Evolutionary conservation across 352 stramenopile genomes (phyloP).

Genomic region (Phytophthora boehmeriae): DNA sequence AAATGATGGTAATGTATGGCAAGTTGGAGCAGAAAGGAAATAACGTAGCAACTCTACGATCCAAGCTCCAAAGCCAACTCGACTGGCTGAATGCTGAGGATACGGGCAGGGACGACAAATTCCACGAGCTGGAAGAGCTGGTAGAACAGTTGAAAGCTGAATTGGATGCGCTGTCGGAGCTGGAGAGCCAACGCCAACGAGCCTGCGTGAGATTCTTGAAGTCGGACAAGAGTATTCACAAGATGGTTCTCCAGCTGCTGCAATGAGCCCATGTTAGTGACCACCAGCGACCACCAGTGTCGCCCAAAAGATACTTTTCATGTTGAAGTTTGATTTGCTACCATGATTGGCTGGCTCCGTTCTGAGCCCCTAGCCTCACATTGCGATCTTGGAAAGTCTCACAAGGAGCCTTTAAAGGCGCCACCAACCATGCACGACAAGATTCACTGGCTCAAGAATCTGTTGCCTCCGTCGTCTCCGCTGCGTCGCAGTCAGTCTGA

Average conservation of each 20-base stretch:
- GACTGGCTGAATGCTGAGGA: neutral
- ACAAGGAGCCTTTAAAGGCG: too few species aligned
- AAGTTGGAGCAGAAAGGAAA: constrained; percentile 3
- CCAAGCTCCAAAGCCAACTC: constrained; percentile 4
- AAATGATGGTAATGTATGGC: neutral
- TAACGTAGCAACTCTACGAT: neutral
- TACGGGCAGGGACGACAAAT: neutral
- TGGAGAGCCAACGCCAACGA: constrained; percentile 3
- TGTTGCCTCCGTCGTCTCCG: too few species aligned
- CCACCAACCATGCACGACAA: too few species aligned
- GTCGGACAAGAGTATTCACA: constrained; percentile 1
- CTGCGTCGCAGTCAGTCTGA: too few species aligned
- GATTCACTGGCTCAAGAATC: too few species aligned
- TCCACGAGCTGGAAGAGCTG: constrained; percentile 2
- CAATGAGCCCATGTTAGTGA: too few species aligned
- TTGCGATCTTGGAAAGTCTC: too few species aligned
- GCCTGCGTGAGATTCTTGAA: neutral
- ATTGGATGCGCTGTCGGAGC: neutral
- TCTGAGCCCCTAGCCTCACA: too few species aligned
- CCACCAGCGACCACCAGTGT: too few species aligned
- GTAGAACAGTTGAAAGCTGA: neutral
- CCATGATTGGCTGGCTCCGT: too few species aligned
- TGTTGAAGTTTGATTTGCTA: too few species aligned
- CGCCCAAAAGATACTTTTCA: too few species aligned
- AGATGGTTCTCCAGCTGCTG: neutral